Evolutionary conservation across 2,329 filamentous ascomycete species (phyloP).

Genomic region (Septoria linicola): DNA sequence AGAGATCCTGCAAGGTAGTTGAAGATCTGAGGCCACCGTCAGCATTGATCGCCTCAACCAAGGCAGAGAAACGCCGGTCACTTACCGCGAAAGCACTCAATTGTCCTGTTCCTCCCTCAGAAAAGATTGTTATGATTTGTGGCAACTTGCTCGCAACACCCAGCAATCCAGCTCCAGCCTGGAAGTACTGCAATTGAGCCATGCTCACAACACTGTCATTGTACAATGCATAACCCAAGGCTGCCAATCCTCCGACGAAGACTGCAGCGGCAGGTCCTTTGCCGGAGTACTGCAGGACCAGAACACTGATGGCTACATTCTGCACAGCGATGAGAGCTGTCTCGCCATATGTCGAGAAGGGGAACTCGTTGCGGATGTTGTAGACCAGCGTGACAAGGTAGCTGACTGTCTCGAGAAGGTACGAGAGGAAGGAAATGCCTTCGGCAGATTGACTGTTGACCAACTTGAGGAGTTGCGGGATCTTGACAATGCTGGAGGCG

Average conservation of each 20-base stretch:
- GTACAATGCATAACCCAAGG: constrained; percentile 68
- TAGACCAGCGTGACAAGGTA: constrained; percentile 91
- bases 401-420: constrained; percentile 83
- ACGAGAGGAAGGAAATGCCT: constrained; percentile 85
- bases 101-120: constrained; percentile 86
- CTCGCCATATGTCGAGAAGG: constrained; percentile 96
- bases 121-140: constrained; percentile 84
- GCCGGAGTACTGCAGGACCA: constrained; percentile 82
- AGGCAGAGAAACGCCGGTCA: constrained; percentile 26
- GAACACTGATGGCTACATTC: constrained; percentile 82
- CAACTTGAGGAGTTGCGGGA: constrained; percentile 95
- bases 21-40: constrained; percentile 67
- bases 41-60: background rate
- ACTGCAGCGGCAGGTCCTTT: constrained; percentile 66
- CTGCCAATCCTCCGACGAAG: constrained; percentile 75
- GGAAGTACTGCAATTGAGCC: constrained; percentile 68
- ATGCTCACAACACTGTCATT: constrained; percentile 63
- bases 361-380: constrained; percentile 85
- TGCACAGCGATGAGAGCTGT: constrained; percentile 87
- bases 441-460: constrained; percentile 74
- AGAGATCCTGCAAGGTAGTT: constrained; percentile 94
- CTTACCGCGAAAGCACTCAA: constrained; percentile 92
- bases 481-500: constrained; percentile 87
- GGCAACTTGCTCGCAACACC: constrained; percentile 89
- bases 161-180: constrained; percentile 79